These are phyloP conservation scores for Acrocalymma vagum DNA, from an alignment of 2,329 filamentous ascomycete genomes.

Conservation along the genomic window DNA sequence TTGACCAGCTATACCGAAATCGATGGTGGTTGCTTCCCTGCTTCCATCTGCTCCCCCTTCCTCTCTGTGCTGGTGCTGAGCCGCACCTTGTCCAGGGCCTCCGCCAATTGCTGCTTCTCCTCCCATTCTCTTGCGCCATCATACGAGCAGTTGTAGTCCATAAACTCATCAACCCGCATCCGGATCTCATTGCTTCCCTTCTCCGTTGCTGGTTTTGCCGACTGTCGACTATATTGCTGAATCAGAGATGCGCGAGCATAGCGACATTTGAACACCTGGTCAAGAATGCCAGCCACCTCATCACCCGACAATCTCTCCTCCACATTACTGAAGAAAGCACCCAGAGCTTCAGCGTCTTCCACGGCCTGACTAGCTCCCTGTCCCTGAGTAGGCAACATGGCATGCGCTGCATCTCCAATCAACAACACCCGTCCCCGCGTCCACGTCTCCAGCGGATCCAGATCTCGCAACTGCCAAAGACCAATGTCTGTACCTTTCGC, in stretches of 20 bases:
- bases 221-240: slow-evolving; percentile 54
- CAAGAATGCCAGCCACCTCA: slow-evolving; percentile 24
- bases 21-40: no score
- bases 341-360: slow-evolving; percentile 62
- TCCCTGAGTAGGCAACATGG: slow-evolving; percentile 61
- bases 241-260: slow-evolving; percentile 52
- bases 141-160: slow-evolving; percentile 53
- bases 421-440: slow-evolving; percentile 58
- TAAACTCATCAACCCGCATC: slow-evolving; percentile 51
- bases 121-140: slow-evolving; percentile 46
- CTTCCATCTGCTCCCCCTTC: no score
- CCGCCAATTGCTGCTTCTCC: no score
- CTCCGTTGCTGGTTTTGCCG: slow-evolving; percentile 50
- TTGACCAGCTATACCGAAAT: no score
- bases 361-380: slow-evolving; percentile 65
- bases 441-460: slow-evolving; percentile 56
- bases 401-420: slow-evolving; percentile 66
- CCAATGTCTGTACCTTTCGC: slow-evolving; percentile 48
- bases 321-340: slow-evolving; percentile 21
- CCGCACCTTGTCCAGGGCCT: no score
- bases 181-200: slow-evolving; percentile 39
- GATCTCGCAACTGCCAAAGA: slow-evolving; percentile 57
- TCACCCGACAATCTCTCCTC: slow-evolving; percentile 11
- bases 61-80: no score
- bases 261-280: slow-evolving; percentile 16